phyloP scores from a whole-genome alignment of 2,329 filamentous ascomycete species.

The Claviceps sp. region DNA sequence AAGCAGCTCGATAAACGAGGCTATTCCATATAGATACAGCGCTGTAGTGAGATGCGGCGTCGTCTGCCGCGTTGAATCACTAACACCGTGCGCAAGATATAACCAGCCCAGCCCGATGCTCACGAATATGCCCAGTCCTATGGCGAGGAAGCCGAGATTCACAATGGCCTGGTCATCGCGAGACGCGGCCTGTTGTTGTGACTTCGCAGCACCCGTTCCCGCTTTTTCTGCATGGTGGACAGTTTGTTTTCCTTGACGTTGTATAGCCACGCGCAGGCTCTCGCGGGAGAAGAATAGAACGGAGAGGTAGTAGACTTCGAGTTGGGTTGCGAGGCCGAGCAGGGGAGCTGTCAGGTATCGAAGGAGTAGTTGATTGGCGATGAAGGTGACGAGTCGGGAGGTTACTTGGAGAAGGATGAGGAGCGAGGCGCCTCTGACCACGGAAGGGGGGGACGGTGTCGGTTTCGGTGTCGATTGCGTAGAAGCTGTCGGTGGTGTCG shows the following conservation, averaged over 20 bases:
- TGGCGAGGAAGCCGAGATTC: slow-evolving; percentile 75
- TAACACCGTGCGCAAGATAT: slow-evolving; percentile 46
- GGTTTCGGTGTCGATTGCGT: background rate
- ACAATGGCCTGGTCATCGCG: slow-evolving; percentile 59
- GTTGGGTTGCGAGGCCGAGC: slow-evolving; percentile 73
- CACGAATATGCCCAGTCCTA: slow-evolving; percentile 53
- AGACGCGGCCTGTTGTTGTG: slow-evolving; percentile 7
- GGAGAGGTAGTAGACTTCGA: slow-evolving; percentile 85
- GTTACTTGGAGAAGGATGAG: slow-evolving; percentile 78
- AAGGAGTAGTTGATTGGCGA: slow-evolving; percentile 81
- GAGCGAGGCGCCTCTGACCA: slow-evolving; percentile 62
- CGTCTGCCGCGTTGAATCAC: slow-evolving; percentile 35
- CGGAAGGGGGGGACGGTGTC: slow-evolving; percentile 13
- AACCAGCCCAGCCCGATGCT: slow-evolving; percentile 50
- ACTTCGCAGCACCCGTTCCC: slow-evolving; percentile 1
- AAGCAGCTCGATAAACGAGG: slow-evolving; percentile 58
- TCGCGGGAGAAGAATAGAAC: slow-evolving; percentile 93
- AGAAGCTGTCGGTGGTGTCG: too few relatives aligned
- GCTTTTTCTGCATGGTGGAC: background rate
- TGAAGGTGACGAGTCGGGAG: slow-evolving; percentile 80
- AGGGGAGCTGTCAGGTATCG: slow-evolving; percentile 76
- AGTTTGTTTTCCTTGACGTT: slow-evolving; percentile 43
- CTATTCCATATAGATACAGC: slow-evolving; percentile 40
- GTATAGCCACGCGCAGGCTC: slow-evolving; percentile 79
- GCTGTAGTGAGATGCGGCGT: slow-evolving; percentile 50